Evolutionary conservation across 495 filamentous ascomycete species (phyloP).

Genomic region (Saxispiralis lemnorum): DNA sequence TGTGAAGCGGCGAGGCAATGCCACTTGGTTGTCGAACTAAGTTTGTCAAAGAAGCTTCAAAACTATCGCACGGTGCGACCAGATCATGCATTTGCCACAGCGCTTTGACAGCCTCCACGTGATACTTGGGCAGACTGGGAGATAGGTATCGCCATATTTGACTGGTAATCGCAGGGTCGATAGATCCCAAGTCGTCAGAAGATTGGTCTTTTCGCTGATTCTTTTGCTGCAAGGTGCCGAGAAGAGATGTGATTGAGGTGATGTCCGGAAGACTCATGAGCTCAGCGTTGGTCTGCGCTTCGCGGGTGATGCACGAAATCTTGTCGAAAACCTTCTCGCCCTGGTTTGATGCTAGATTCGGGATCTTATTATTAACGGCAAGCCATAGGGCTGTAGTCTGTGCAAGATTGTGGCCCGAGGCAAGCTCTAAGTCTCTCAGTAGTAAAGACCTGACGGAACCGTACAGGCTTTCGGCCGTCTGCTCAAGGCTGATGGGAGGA

Average conservation of each 20-base stretch:
- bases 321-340: too few species aligned
- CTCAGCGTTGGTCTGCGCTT: background rate
- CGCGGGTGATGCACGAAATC: too few species aligned
- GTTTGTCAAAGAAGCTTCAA: background rate
- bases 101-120: conserved; percentile 6
- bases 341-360: too few species aligned
- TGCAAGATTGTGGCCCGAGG: too few species aligned
- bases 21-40: background rate
- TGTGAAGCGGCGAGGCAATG: background rate
- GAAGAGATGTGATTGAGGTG: background rate
- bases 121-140: conserved; percentile 2
- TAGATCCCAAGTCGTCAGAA: background rate
- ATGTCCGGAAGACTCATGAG: background rate
- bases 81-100: conserved; percentile 6
- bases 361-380: too few species aligned
- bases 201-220: background rate
- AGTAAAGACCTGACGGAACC: too few species aligned
- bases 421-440: too few species aligned
- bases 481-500: too few species aligned
- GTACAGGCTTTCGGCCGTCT: too few species aligned
- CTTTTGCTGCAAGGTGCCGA: background rate
- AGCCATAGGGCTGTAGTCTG: too few species aligned
- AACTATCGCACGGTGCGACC: background rate
- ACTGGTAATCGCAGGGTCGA: background rate
- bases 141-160: conserved; percentile 4